A percentile compares a stretch with the other conserved stretches of the same genome.
These are phyloP conservation scores for Eimeria nieschulzi DNA, from an alignment of 169 alveolate species.

Conservation along the genomic window DNA sequence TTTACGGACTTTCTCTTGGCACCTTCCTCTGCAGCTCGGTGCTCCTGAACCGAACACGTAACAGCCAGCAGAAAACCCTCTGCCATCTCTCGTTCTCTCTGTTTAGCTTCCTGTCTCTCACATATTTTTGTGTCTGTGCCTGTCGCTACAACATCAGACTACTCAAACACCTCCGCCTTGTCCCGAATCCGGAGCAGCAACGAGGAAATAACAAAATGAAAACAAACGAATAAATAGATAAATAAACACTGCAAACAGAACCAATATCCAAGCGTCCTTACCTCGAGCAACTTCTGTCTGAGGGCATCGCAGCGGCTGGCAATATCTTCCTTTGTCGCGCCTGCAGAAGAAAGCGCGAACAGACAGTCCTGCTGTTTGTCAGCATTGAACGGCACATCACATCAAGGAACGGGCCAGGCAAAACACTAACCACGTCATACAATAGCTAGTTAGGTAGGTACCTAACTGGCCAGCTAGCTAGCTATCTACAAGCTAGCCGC, in stretches of 20 bases:
- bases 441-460: neutral
- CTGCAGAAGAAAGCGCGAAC: neutral
- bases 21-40: conserved; percentile 34
- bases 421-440: neutral
- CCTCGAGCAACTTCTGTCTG: conserved; percentile 61
- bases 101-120: neutral
- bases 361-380: neutral
- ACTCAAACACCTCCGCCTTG: no score
- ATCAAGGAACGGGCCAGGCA: neutral
- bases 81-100: neutral
- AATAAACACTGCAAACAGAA: neutral
- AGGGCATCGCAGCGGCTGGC: conserved; percentile 69
- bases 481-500: neutral
- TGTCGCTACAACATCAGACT: no score
- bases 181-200: neutral
- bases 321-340: conserved; percentile 46
- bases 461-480: neutral
- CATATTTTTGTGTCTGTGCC: no score
- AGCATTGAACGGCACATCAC: neutral
- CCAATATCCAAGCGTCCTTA: neutral
- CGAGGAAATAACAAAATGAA: neutral
- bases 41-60: conserved; percentile 20
- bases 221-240: neutral
- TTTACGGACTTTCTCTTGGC: conserved; percentile 38
- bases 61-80: neutral